Conservation (phyloP, 2,329 filamentous ascomycete genomes). For the Trichoderma guizhouense region DNA sequence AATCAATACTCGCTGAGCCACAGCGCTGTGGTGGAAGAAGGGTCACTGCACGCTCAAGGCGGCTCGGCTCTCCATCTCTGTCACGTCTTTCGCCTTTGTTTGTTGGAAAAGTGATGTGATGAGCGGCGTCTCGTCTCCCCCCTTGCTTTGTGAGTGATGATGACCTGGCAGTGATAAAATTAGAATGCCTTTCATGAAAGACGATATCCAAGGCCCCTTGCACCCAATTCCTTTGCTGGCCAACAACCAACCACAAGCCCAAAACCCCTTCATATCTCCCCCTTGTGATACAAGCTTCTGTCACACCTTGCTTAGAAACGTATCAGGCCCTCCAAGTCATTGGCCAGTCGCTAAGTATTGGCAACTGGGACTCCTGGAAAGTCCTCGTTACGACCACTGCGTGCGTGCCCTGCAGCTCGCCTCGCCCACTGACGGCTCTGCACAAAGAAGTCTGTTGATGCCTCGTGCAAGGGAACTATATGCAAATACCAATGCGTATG, state of each 20-base stretch:
- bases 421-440: neutral
- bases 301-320: neutral
- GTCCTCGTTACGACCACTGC: neutral
- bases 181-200: neutral
- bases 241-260: neutral
- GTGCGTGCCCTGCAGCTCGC: neutral
- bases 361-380: neutral
- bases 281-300: neutral
- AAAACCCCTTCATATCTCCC: neutral
- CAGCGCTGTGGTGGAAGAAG: neutral
- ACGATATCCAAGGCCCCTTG: neutral
- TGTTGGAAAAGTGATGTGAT: neutral
- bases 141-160: neutral
- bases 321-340: neutral
- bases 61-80: neutral
- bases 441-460: neutral
- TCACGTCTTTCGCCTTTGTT: neutral
- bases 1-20: neutral
- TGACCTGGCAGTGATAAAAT: neutral
- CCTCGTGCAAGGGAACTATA: neutral
- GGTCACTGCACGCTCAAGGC: neutral
- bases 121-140: neutral
- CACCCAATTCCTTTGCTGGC: neutral
- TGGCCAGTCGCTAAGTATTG: neutral
- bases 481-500: neutral